Percentiles rank a stretch among this genome's conserved stretches.
Conservation (phyloP, 1,284 basidiomycete genomes). For the Ustilago hordei region DNA sequence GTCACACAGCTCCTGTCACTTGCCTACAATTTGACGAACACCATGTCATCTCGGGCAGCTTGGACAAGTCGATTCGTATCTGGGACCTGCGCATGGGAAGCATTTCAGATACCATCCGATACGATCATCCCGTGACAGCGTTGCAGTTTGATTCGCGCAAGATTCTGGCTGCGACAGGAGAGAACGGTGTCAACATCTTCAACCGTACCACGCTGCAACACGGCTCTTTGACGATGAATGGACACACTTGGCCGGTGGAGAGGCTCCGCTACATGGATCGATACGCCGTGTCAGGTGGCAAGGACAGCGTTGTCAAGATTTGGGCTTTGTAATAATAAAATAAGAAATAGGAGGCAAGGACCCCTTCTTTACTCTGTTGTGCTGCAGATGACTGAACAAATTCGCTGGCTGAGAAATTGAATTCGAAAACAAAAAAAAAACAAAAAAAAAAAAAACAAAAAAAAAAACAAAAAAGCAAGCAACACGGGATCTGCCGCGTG, state of each 20-base stretch:
- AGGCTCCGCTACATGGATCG: constrained; percentile 94
- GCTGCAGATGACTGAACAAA: not conserved
- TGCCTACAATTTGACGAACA: constrained; percentile 97
- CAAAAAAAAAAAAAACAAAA: no score
- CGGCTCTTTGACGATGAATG: constrained; percentile 85
- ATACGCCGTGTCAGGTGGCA: constrained; percentile 90
- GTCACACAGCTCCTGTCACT: constrained; percentile 93
- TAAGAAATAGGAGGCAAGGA: not conserved
- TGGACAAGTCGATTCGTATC: constrained; percentile 81
- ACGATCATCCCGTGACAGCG: constrained; percentile 89
- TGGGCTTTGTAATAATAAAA: constrained; percentile 81
- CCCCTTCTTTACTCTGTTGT: not conserved
- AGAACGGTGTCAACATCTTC: constrained; percentile 93
- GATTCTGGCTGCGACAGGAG: constrained; percentile 90
- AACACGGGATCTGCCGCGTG: constrained; percentile 2
- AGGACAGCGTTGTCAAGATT: constrained; percentile 88
- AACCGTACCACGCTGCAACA: constrained; percentile 94
- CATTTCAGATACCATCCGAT: constrained; percentile 87
- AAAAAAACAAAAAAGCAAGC: not conserved
- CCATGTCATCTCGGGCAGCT: constrained; percentile 88
- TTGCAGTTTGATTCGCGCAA: constrained; percentile 95
- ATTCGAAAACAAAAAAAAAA: not conserved
- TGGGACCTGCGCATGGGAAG: constrained; percentile 96
- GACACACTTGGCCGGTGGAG: constrained; percentile 91
- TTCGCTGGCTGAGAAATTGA: not conserved